Evolutionary conservation across 179 eudicot genomes (phyloP).

Genomic region (Sideroxylon spinosum): DNA sequence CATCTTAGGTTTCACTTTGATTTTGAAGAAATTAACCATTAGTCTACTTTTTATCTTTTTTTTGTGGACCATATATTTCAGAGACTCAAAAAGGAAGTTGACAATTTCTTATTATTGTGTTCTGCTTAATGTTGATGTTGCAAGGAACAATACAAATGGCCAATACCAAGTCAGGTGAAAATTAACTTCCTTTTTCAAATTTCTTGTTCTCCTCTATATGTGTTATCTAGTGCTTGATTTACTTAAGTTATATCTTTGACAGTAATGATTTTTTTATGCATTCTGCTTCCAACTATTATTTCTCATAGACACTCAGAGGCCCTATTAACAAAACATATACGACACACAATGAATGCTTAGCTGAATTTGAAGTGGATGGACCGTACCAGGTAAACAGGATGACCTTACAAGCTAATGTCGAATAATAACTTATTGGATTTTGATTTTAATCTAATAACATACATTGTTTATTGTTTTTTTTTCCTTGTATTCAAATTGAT

Average conservation of each 20-base stretch:
- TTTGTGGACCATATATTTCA: conserved; percentile 36
- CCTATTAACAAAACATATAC: conserved; percentile 13
- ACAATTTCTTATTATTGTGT: conserved; percentile 97
- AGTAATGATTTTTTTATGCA: neutral
- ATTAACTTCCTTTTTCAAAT: neutral
- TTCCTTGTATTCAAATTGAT: neutral
- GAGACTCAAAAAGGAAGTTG: conserved; percentile 77
- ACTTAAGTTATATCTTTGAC: neutral
- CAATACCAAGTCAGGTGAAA: conserved; percentile 69
- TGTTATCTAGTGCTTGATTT: conserved; percentile 5
- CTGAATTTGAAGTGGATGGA: too few species aligned
- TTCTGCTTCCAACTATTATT: conserved; percentile 14
- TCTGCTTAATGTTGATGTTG: conserved; percentile 99
- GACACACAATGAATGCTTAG: too few species aligned
- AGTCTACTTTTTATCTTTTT: neutral
- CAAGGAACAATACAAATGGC: conserved; percentile 90
- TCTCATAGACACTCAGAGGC: conserved; percentile 76
- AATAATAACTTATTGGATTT: conserved; percentile 15
- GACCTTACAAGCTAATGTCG: too few species aligned
- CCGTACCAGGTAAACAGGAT: too few species aligned
- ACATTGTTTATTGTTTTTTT: neutral
- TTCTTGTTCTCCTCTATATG: conserved; percentile 2
- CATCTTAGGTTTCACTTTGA: neutral
- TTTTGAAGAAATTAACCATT: neutral
- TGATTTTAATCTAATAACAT: neutral